Evolutionary conservation across 2,329 filamentous ascomycete genomes (phyloP), one percentile per base, ranked within the genome.

Genomic region (Periconia macrospinosa): DNA sequence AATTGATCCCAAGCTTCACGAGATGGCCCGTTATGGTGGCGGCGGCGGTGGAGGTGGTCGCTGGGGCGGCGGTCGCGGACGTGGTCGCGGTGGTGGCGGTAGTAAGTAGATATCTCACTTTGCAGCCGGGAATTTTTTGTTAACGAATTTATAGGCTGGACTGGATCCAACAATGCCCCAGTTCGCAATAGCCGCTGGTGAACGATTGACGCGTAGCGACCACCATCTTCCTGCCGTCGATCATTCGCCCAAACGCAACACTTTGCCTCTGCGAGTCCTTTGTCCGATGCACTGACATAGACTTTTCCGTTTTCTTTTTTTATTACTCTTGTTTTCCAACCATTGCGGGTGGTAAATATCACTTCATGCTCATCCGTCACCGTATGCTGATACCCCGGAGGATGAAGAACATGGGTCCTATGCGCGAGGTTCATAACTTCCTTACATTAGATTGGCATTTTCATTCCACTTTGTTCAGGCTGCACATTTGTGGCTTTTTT

Each of bases 11-110:
- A 89, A 92, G 76, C 88, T 99, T 60, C 86, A 87, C 60, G 94
- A 99, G 83, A 97, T 99, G 94, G 87, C 86, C 66, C 90, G 94
- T 76, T 97, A 92, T 74, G 86, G 91, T 63, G 91, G 92, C 59
- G 91, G 91, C 53, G 91, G 91, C 55, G 89, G 89, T 50, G 85
- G 88, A 60, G 86, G 89, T 63, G 75, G 80, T 63, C 83, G 88
- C 60, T 87, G 85, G 68, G 86, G 88, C 69, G 86, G 84, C 67
- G 79, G 84, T 63, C 80, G 90, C 67, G 88, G 88, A 73, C 83
- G 88, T 67, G 86, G 88, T 30, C 51, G 61, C 61, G 79, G 83
- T 59, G 76, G 82, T 59, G 79, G 83, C 58, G 73, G 79, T 72
- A 74, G 50, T 49, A 64, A 62, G 45, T 14, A 49, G 23, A 30